Conservation (phyloP, 1,284 basidiomycete species). For the Takashimella tepidaria region DNA sequence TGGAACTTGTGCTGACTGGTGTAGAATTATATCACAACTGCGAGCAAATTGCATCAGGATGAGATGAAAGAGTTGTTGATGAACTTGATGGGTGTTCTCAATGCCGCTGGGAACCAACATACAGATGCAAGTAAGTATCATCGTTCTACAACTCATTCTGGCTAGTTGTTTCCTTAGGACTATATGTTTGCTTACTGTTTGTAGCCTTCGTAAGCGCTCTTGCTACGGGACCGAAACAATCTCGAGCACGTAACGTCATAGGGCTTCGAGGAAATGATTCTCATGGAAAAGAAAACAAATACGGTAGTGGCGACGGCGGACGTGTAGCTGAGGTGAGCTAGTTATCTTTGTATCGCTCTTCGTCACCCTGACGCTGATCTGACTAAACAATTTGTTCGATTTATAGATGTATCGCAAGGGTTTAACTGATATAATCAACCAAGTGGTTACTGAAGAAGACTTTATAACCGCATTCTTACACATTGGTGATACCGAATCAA, state of each 20-base stretch:
- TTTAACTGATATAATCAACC: conserved; percentile 68
- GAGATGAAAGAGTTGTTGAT: conserved; percentile 73
- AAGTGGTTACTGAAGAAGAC: conserved; percentile 74
- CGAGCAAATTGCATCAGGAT: conserved; percentile 69
- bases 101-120: conserved; percentile 55
- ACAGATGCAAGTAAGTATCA: conserved; percentile 56
- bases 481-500: conserved; percentile 78
- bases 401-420: conserved; percentile 70
- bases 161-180: too few species aligned
- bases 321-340: conserved; percentile 56
- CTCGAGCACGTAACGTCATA: conserved; percentile 36
- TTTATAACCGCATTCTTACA: conserved; percentile 91
- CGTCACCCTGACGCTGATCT: neutral
- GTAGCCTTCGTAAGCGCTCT: conserved; percentile 29
- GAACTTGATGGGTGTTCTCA: conserved; percentile 58
- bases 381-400: neutral
- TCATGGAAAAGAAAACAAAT: conserved; percentile 47
- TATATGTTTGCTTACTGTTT: too few species aligned
- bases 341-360: conserved; percentile 6
- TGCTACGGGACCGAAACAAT: conserved; percentile 20
- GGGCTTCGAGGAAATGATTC: conserved; percentile 27
- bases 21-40: conserved; percentile 83
- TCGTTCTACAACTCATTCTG: neutral
- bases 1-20: neutral
- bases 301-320: conserved; percentile 17